Evolutionary conservation across 306 rosid genomes (phyloP), one percentile per base, ranked within the genome.

Genomic region (Pueraria montana): DNA sequence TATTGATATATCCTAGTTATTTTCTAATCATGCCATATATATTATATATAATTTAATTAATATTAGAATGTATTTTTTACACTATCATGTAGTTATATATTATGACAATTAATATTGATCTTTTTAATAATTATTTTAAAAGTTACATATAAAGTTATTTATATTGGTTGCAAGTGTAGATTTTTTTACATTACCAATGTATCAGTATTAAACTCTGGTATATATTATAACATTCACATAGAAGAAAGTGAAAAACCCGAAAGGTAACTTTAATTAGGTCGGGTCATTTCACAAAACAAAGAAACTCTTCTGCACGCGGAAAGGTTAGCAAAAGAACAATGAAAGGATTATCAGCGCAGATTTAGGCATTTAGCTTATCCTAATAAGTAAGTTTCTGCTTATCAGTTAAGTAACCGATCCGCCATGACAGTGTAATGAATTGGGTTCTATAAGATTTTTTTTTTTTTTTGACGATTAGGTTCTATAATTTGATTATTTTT

Each of bases 221-320:
- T 20, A 53, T 1, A 18, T 20, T 18, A 55, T 56, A 21, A 10
- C 1, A 56, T 21, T 3, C 3, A 74, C 6, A 20, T 20, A 36
- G 13, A 8, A 62, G 20, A 66, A 21, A 42, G 48, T 42, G 24
- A 9, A 24, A 61, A 82, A 11, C 9, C 6, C 9, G 40, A 32
- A 67, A 58, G 40, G 67, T 8, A 69, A 16, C 40, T 59, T 34
- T 5, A 49, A 49, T 66, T 38, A 24, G 61, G 74, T 59, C 48
- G 42, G 17, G 79, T 71, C 78, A 61, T 71, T 40, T 78, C 84
- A 24, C 63, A n/a, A 50, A 71, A 72, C 42, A 65, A 72, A 72
- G 40, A 71, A 59, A 21, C 69, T 61, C 38, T 65, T 64, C 30
- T 40, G 62, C 52, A 18, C 27, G 26, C 27, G 26, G 49, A 76